Evolutionary conservation across 331 rosid genomes (phyloP).

Genomic region (Quercus phellos): DNA sequence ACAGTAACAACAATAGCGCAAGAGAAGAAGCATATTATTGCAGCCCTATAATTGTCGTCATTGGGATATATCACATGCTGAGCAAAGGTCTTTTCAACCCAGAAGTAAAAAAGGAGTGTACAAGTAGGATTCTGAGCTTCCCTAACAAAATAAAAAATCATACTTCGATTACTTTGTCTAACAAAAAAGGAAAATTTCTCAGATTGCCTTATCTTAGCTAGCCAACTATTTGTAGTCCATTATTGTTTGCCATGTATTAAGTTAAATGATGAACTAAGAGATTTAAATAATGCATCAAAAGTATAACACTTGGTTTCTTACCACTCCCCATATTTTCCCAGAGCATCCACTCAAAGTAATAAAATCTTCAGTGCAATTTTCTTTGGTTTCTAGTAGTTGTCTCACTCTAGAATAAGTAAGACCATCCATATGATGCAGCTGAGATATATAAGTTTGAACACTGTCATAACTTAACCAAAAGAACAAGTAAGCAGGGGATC

Average conservation of each 20-base stretch:
- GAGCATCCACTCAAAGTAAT: constrained; percentile 61
- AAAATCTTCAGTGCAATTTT: constrained; percentile 38
- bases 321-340: constrained; percentile 75
- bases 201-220: not conserved
- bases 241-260: not conserved
- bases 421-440: constrained; percentile 96
- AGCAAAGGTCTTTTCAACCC: not conserved
- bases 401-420: constrained; percentile 56
- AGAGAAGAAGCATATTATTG: too few species aligned
- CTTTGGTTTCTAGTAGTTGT: constrained; percentile 58
- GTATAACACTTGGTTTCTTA: constrained; percentile 29
- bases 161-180: not conserved
- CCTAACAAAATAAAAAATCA: not conserved
- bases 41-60: too few species aligned
- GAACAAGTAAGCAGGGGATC: constrained; percentile 11
- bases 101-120: too few species aligned
- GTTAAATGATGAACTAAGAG: not conserved
- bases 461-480: not conserved
- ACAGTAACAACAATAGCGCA: too few species aligned
- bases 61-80: too few species aligned
- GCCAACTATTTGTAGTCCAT: not conserved
- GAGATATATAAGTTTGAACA: constrained; percentile 23
- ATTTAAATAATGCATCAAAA: not conserved
- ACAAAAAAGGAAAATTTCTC: not conserved
- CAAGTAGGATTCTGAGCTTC: too few species aligned